Conservation (phyloP, 805 yeast species). For the Zygosaccharomyces lentus region DNA sequence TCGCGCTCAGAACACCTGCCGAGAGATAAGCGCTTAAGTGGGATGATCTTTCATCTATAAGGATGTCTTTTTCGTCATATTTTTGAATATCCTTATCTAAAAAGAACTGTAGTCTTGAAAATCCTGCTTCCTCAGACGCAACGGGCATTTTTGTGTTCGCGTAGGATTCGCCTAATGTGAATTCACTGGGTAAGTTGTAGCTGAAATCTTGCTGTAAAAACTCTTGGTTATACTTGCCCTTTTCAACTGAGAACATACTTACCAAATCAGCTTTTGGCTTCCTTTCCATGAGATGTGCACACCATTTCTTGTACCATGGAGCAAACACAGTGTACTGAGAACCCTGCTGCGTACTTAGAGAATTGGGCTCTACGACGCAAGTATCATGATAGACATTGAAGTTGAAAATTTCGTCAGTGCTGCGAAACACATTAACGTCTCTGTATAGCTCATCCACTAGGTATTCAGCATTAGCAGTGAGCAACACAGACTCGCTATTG, state of each 20-base stretch:
- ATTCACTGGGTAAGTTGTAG: slow-evolving; percentile 21
- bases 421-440: slow-evolving; percentile 14
- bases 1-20: slow-evolving; percentile 43
- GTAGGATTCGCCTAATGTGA: slow-evolving; percentile 13
- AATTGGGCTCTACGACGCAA: slow-evolving; percentile 42
- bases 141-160: slow-evolving; percentile 13
- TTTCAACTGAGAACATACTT: not conserved
- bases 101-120: slow-evolving; percentile 18
- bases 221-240: slow-evolving; percentile 9
- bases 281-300: slow-evolving; percentile 20
- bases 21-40: slow-evolving; percentile 45
- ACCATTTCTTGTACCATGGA: slow-evolving; percentile 48
- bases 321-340: slow-evolving; percentile 45
- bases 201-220: slow-evolving; percentile 12
- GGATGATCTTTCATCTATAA: slow-evolving; percentile 31
- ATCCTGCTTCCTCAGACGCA: slow-evolving; percentile 22
- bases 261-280: slow-evolving; percentile 7
- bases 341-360: slow-evolving; percentile 40
- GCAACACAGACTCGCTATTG: slow-evolving; percentile 10
- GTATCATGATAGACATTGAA: slow-evolving; percentile 37
- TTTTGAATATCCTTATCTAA: slow-evolving; percentile 12
- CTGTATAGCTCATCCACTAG: slow-evolving; percentile 37
- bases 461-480: slow-evolving; percentile 35
- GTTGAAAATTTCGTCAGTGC: slow-evolving; percentile 10
- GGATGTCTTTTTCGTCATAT: slow-evolving; percentile 21